A percentile compares a stretch with the other conserved stretches of the same genome.
Conservation (phyloP, 169 alveolate species). For the Plasmodium fragile region DNA sequence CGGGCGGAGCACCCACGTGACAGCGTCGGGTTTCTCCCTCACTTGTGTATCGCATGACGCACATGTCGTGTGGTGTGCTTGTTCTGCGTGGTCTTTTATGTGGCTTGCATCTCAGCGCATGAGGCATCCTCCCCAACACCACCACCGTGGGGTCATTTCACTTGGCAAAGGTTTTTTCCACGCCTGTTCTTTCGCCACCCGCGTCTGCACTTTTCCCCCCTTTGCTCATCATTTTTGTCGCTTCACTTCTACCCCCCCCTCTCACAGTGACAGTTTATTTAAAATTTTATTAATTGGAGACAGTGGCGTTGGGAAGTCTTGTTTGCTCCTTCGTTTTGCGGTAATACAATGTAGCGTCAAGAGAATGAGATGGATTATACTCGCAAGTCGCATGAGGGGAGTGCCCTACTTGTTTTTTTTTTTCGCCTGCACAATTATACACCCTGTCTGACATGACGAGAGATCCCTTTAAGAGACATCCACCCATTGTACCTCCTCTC, state of each 20-base stretch:
- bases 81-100: not conserved
- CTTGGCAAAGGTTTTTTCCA: too few relatives aligned
- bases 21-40: not conserved
- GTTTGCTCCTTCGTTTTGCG: slow-evolving; percentile 96
- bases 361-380: not conserved
- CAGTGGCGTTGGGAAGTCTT: slow-evolving; percentile 98
- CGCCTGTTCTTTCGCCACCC: too few relatives aligned
- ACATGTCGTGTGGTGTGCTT: not conserved
- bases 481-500: not conserved
- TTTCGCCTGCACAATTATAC: not conserved
- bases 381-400: not conserved
- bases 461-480: not conserved
- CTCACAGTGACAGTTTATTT: slow-evolving; percentile 92
- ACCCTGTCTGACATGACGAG: too few relatives aligned
- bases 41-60: not conserved
- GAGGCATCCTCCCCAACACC: not conserved
- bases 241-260: slow-evolving; percentile 4
- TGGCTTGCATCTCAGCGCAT: not conserved
- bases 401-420: not conserved
- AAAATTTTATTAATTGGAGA: slow-evolving; percentile 98
- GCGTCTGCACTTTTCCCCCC: not conserved
- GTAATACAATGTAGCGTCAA: slow-evolving; percentile 83
- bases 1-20: not conserved
- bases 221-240: not conserved
- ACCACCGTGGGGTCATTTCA: not conserved